phyloP scores from a whole-genome alignment of 2,329 filamentous ascomycete genomes.

The Bretziella fagacearum region DNA sequence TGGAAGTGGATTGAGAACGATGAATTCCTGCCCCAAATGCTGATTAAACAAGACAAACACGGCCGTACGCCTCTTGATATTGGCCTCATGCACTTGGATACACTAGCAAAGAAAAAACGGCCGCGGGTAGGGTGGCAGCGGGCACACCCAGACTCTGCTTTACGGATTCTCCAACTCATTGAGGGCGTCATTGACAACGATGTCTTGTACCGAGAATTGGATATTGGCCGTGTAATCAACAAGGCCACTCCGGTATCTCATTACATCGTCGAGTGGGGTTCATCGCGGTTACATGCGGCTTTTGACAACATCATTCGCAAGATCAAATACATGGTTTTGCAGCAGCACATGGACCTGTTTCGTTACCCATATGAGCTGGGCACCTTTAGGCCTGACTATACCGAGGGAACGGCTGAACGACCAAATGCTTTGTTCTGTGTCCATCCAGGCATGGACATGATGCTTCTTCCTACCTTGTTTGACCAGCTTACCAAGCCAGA shows the following conservation, averaged over 20 bases:
- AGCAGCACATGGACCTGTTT: no score
- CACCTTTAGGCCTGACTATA: neutral
- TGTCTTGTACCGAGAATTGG: neutral
- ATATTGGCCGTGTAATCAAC: neutral
- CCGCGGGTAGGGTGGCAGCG: neutral
- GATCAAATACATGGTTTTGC: no score
- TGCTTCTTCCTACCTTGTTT: neutral
- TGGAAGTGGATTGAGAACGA: neutral
- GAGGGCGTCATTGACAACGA: neutral
- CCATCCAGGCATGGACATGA: neutral
- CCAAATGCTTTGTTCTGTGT: neutral
- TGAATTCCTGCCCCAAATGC: neutral
- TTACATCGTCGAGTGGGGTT: slow-evolving; percentile 4
- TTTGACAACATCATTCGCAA: neutral
- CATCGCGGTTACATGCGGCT: neutral
- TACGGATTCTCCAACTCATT: neutral
- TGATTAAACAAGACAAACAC: neutral
- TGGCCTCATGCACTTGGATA: neutral
- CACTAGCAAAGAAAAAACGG: no score
- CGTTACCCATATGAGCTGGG: neutral
- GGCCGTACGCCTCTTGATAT: slow-evolving; percentile 5
- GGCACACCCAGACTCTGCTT: neutral
- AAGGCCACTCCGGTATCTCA: neutral
- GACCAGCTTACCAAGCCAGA: neutral
- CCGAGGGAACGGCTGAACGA: no score